Base-by-base conservation (phyloP, 2,329 filamentous ascomycete genomes). In the Penicillium sp. region DNA sequence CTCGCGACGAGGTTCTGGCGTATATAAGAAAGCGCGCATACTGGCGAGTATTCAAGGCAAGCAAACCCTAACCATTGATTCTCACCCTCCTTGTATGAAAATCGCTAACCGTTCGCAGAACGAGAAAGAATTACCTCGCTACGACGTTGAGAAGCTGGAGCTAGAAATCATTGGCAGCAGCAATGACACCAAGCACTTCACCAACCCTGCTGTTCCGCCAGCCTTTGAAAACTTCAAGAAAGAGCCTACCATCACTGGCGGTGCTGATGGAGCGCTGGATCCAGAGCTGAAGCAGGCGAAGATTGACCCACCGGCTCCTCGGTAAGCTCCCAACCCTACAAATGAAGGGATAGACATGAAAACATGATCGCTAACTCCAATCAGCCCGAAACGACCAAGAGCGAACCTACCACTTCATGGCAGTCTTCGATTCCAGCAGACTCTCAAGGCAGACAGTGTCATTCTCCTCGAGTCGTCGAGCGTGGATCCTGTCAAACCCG, bases 151-250 rank as follows among this genome's bases (percentile, higher is more conserved):
- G 33, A 54, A 54, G 17, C 49, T 60, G n/a, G 55, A 60, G 3
- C 17, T 57, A 19, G 54, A 60, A 17, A 58, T 60, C 35, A 60
- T 60, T 27, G 58, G 58, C 6, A 58, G 55, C 35, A 58, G 36
- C 25, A 60, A 60, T 29, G 55, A 60, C 41, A 53, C 58, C 7
- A 60, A 43, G 10, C 41, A 49, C n/a, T 58, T 53, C n/a, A 41
- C 45, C 3, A 39, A 60, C 23, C 54, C 55, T 13, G 27, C 58
- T n/a, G 39, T 33, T 6, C 38, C 35, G 1, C 58, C 58, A 10
- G 39, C 29, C 4, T 58, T 58, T 13, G 44, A 51, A 17, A 60
- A 58, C 6, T 58, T 60, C 55, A 54, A 60, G 35, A 17, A 57
- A 50, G 58, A 60, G 38, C 58, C 55, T 8, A 58, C 49, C 2